Percentiles rank a stretch among this genome's conserved stretches.
Evolutionary conservation across 371 early-diverging fungal species (phyloP).

Genomic region (Rhizomucor miehei): DNA sequence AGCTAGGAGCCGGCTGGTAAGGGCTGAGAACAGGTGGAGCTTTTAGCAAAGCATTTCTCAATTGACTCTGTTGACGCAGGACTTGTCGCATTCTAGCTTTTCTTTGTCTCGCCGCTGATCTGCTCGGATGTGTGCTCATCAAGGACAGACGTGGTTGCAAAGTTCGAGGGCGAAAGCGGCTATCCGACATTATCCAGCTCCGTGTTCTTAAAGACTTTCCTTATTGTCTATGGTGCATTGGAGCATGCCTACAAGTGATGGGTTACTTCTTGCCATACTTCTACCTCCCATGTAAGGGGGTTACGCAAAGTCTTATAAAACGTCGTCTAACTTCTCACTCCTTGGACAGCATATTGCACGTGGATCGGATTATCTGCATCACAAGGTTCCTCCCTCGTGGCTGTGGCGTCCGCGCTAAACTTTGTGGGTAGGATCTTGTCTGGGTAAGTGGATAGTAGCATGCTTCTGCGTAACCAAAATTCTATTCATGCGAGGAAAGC

Average conservation of each 20-base stretch:
- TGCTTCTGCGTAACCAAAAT: too few species aligned
- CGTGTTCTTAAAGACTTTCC: slow-evolving; percentile 2
- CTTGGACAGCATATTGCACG: slow-evolving; percentile 24
- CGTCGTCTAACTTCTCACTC: background rate
- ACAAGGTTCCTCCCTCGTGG: slow-evolving; percentile 33
- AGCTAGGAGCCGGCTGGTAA: slow-evolving; percentile 54
- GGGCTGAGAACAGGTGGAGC: too few species aligned
- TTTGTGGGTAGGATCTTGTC: slow-evolving; percentile 58
- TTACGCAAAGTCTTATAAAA: too few species aligned
- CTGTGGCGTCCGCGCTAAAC: slow-evolving; percentile 51
- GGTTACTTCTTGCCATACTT: slow-evolving; percentile 39
- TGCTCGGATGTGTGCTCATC: slow-evolving; percentile 33
- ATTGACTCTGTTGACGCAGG: slow-evolving; percentile 4
- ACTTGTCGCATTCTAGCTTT: slow-evolving; percentile 56
- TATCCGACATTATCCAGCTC: slow-evolving; percentile 26
- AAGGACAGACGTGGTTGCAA: slow-evolving; percentile 27
- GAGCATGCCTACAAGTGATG: slow-evolving; percentile 29
- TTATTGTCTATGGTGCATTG: slow-evolving; percentile 26
- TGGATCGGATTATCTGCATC: slow-evolving; percentile 21
- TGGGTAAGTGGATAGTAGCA: too few species aligned
- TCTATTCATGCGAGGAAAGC: slow-evolving; percentile 15
- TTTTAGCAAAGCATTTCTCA: background rate
- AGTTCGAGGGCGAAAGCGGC: too few species aligned
- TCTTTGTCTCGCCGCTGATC: slow-evolving; percentile 37
- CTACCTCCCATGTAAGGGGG: slow-evolving; percentile 38